Evolutionary conservation across 176 grass and related monocot species (phyloP).

Genomic region (Zea luxurians): DNA sequence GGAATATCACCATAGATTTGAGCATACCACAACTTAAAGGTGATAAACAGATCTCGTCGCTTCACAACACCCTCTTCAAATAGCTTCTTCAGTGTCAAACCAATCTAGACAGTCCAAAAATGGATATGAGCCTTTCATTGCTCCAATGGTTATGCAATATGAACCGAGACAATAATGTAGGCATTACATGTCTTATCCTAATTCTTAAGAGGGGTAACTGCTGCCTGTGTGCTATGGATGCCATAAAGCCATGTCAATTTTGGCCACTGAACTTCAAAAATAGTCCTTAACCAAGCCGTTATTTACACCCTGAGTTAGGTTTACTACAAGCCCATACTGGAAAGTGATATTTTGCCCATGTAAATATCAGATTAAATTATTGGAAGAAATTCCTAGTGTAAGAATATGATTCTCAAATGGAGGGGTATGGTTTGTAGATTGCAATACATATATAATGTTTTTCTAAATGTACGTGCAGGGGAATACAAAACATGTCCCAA

Average conservation of each 20-base stretch:
- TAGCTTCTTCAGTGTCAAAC: conserved; percentile 61
- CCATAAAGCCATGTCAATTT: neutral
- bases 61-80: conserved; percentile 70
- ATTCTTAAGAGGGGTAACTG: conserved; percentile 2
- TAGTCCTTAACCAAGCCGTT: neutral
- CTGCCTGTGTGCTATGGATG: neutral
- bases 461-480: neutral
- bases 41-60: too few relatives aligned
- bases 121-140: neutral
- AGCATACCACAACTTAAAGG: conserved; percentile 73
- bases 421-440: too few relatives aligned
- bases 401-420: too few relatives aligned
- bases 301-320: too few relatives aligned
- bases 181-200: neutral
- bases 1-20: neutral
- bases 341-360: too few relatives aligned
- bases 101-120: conserved; percentile 50
- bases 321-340: too few relatives aligned
- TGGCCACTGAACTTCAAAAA: neutral
- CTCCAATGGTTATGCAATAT: neutral
- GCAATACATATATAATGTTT: too few relatives aligned
- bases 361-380: too few relatives aligned
- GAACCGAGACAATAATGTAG: too few relatives aligned
- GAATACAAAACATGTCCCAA: neutral
- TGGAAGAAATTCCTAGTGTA: too few relatives aligned